A percentile compares a stretch with the other conserved stretches of the same genome.
phyloP scores from a whole-genome alignment of 768 basidiomycete species.

The Pleurotus sapidus region DNA sequence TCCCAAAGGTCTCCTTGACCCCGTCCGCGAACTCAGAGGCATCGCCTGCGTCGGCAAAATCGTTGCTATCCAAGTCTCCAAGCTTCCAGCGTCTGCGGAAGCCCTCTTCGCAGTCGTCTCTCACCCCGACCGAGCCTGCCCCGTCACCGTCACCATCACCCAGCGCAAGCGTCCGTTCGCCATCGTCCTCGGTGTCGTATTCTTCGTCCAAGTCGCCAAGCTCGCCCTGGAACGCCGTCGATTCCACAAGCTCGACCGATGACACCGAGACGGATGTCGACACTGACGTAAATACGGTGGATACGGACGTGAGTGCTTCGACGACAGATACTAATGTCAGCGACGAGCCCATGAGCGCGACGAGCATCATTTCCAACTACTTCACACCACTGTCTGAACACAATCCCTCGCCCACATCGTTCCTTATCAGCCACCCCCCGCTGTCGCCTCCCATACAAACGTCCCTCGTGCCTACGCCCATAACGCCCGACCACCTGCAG shows the following conservation, averaged over 20 bases:
- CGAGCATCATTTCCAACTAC: constrained; percentile 40
- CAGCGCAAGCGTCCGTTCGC: constrained; percentile 8
- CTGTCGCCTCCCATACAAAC: not conserved
- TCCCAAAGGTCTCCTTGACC: constrained; percentile 42
- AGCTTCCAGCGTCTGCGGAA: constrained; percentile 10
- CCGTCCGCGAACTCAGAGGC: not conserved
- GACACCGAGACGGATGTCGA: constrained; percentile 24
- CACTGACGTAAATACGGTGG: constrained; percentile 17
- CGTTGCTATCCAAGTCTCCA: constrained; percentile 10
- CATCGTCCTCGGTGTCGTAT: constrained; percentile 11
- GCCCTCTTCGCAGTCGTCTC: not conserved
- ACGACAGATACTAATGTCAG: constrained; percentile 1
- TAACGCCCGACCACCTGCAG: constrained; percentile 27
- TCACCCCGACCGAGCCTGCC: constrained; percentile 4
- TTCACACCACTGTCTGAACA: constrained; percentile 47
- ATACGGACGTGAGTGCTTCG: constrained; percentile 1
- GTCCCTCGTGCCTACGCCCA: constrained; percentile 17
- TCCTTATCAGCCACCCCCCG: not conserved
- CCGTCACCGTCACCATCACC: constrained; percentile 11
- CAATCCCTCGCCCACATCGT: constrained; percentile 12
- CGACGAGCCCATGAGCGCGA: constrained; percentile 5
- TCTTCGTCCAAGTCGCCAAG: constrained; percentile 12
- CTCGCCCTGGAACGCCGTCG: constrained; percentile 21
- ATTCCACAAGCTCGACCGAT: constrained; percentile 37
- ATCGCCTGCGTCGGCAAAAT: too few relatives aligned